Base-by-base conservation (phyloP, 2,329 filamentous ascomycete species). In the Alternaria novae-zelandiae region DNA sequence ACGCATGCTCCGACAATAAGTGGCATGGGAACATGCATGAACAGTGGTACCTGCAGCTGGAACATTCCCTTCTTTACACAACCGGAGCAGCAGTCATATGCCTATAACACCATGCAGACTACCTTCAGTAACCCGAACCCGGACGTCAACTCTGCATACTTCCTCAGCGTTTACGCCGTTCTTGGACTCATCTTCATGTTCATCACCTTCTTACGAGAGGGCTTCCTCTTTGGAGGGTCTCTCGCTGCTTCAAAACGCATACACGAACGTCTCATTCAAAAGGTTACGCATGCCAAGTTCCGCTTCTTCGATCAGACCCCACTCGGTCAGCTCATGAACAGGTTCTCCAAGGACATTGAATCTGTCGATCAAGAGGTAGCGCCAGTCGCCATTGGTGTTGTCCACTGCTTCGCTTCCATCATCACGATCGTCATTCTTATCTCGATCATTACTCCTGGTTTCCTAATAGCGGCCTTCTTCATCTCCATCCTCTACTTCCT, bases 231-330 rank as follows among this genome's bases (percentile, higher is more conserved):
- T 83, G 92, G 91, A 77, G 96, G 96, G 4, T 97, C 96, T 6
- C 84, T 98, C 50, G 91, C 90, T 25, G 96, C 96, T 3, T 98
- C 96, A 25, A 90, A 88, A 83, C 90, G 89, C 70, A 89, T 99
- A 20, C 96, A 99, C 78, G 86, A 90, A 69, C 85, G 87, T 36
- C 84, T 99, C 58, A 91, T 99, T 78, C 86, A 88, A 26, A 86
- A 91, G 2, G 89, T 99, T 23, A 91, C 93, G 13, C 89, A 94
- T 70, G 96, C 96, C 28, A 95, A 94, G 78, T 98, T 99, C 85
- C 94, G 92, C 77, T 99, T 99, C 83, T 99, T 99, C 75, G 96
- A 99, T 75, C 91, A 95, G 1, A 99, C 96, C 0, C 96, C 96
- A 3, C 87, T 98, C 0, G 96, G 96, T 12, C 95, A 97, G 80